These are phyloP conservation scores for Tephrocybe rancida DNA, from an alignment of 768 basidiomycete species.

Conservation along the genomic window DNA sequence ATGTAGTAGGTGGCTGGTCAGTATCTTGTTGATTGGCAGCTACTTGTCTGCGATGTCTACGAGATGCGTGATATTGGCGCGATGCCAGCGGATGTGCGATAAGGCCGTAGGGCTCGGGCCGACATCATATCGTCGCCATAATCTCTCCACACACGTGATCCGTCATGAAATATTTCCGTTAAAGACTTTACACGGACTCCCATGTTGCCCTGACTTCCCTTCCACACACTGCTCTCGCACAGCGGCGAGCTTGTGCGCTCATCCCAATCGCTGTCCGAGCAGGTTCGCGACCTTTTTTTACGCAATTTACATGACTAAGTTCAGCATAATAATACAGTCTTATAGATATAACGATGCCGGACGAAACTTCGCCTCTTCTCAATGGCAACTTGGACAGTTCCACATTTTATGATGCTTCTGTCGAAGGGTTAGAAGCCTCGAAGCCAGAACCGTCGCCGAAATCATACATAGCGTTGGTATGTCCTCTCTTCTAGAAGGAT, in stretches of 20 bases:
- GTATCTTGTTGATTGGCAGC: no score
- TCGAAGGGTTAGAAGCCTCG: slow-evolving; percentile 10
- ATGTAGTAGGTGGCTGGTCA: no score
- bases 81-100: no score
- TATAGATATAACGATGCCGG: slow-evolving; percentile 25
- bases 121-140: no score
- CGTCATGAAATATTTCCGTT: background rate
- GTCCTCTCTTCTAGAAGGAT: background rate
- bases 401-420: slow-evolving; percentile 14
- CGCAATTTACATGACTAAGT: background rate
- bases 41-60: no score
- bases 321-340: background rate
- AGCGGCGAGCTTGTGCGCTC: background rate
- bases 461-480: slow-evolving; percentile 27
- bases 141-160: slow-evolving; percentile 3
- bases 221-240: background rate
- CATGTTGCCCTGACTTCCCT: slow-evolving; percentile 1
- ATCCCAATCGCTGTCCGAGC: background rate
- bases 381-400: background rate
- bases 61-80: no score
- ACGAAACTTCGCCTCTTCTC: slow-evolving; percentile 38
- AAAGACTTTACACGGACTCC: background rate
- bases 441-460: slow-evolving; percentile 6
- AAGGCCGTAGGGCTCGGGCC: no score
- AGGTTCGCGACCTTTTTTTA: background rate